phyloP scores from a whole-genome alignment of 2,329 filamentous ascomycete species.

The Ophiocordyceps robertsii region DNA sequence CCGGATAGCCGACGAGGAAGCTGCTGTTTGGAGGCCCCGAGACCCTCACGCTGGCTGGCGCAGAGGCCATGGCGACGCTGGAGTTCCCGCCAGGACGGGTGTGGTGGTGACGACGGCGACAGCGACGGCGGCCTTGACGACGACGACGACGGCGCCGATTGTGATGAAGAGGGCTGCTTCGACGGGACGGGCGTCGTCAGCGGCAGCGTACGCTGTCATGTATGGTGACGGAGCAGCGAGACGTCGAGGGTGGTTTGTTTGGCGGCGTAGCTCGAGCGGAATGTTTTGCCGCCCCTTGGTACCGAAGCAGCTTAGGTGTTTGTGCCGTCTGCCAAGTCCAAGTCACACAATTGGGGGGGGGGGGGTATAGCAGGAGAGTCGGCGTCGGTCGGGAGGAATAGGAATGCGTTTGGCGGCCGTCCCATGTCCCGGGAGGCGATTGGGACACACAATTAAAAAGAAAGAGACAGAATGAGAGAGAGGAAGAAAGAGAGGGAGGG shows the following conservation, averaged over 20 bases:
- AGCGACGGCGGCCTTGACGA: not conserved
- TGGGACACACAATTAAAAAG: no score
- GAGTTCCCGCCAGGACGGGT: constrained; percentile 4
- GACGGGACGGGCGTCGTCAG: constrained; percentile 1
- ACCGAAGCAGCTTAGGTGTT: not conserved
- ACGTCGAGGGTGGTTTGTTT: not conserved
- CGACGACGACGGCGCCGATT: not conserved
- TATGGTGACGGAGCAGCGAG: not conserved
- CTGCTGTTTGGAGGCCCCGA: constrained; percentile 94
- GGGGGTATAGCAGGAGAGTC: no score
- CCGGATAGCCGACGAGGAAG: constrained; percentile 92
- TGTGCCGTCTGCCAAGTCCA: no score
- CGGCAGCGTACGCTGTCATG: not conserved
- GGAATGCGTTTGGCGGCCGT: no score
- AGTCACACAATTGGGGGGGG: no score
- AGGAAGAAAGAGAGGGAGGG: no score
- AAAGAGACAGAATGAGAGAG: no score
- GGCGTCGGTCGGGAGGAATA: no score
- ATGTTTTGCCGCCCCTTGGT: not conserved
- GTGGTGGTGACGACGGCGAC: constrained; percentile 3
- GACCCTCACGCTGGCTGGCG: constrained; percentile 59
- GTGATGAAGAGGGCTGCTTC: not conserved
- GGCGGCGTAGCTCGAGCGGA: not conserved
- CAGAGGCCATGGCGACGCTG: constrained; percentile 17
- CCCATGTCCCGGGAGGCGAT: no score